Conservation (phyloP, 495 filamentous ascomycete species). For the Lasiosphaeria hispida region DNA sequence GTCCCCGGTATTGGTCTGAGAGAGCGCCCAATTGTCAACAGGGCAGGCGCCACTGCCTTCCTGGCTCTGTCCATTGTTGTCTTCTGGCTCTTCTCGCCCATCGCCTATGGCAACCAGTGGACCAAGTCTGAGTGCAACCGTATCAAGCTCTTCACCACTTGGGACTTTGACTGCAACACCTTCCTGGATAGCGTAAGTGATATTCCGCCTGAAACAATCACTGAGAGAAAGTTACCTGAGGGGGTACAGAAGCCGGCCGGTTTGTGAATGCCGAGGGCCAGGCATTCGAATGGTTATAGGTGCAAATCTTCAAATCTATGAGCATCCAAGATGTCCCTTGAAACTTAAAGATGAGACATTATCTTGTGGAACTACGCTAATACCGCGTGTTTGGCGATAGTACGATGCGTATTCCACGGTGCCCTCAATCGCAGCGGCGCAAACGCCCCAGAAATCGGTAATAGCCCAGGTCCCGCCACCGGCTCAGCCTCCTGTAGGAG, state of each 20-base stretch:
- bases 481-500: conserved; percentile 20
- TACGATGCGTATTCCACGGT: conserved; percentile 43
- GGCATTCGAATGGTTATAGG: too few relatives aligned
- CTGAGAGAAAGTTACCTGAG: conserved; percentile 31
- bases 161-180: conserved; percentile 97
- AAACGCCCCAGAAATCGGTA: conserved; percentile 30
- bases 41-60: conserved; percentile 64
- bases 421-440: conserved; percentile 30
- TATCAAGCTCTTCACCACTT: conserved; percentile 81
- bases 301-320: too few relatives aligned
- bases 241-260: conserved; percentile 15
- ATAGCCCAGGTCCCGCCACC: conserved; percentile 25
- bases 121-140: conserved; percentile 79
- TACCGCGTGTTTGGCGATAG: conserved; percentile 24
- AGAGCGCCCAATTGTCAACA: conserved; percentile 71
- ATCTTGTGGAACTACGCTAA: conserved; percentile 19
- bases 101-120: conserved; percentile 93
- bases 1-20: conserved; percentile 64
- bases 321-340: too few relatives aligned
- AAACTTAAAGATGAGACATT: too few relatives aligned
- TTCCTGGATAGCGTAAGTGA: conserved; percentile 83
- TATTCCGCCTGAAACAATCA: conserved; percentile 31
- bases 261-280: too few relatives aligned
- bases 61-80: conserved; percentile 66
- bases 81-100: conserved; percentile 82